Base-by-base conservation (phyloP, 73 alveolate species). In the Paramecium octaurelia region DNA sequence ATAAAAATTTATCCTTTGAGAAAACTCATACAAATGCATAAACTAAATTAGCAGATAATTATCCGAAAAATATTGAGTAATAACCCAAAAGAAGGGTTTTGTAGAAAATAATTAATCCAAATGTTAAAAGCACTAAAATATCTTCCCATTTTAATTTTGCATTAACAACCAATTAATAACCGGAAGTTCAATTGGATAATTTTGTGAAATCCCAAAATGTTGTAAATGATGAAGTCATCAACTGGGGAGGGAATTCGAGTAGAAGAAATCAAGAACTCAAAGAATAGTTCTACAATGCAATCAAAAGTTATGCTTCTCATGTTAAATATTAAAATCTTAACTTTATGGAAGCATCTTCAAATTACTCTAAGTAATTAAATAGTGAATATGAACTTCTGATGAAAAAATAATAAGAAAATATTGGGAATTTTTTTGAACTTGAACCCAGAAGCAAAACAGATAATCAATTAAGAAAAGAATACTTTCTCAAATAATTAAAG, bases 371-470 rank as follows among this genome's bases (percentile, higher is more conserved):
- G 31, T 12, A 64, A 64, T 64, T 64, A 27, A 64, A 64, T 6
- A 27, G 14, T 31, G 84, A 64, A 64, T 64, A 64, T 64, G 84
- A 64, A 11, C 12, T 64, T 0, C 12, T 64, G 3, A 34, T 64
- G 42, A 27, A 31, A 27, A 27, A 64, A 27, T 64, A 64, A 34
- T 34, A 64, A 34, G 50, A 64, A 16, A 64, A 64, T 34, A 64
- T 64, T 27, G 46, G 46, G 4, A 64, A 64, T 27, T 31, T 64
- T 34, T 64, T 64, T 64, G 84, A 27, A 31, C n/a, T 64, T 4
- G 84, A 64, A 64, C 46, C 84, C 8, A 64, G 84, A 64, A 27
- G 46, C 50, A 64, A 64, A 34, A 27, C 84, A 64, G 84, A 64
- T 64, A 64, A 64, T 64, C 20, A 31, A 34, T 34, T 64, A 64